These are phyloP conservation scores for Neonectria hederae DNA, from an alignment of 2,329 filamentous ascomycete genomes.

Conservation along the genomic window DNA sequence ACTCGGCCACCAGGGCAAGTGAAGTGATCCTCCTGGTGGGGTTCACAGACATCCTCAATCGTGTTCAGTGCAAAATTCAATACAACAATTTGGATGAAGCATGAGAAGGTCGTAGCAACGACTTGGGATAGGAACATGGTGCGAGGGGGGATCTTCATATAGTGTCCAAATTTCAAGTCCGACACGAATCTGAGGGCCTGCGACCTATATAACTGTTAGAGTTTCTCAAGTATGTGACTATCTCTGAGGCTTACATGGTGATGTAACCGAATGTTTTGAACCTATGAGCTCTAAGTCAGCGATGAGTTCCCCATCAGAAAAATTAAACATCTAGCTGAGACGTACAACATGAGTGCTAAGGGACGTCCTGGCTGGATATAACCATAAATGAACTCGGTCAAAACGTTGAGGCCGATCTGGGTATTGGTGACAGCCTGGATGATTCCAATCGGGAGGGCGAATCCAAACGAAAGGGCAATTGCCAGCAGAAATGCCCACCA, in stretches of 20 bases:
- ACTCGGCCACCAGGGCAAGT: constrained; percentile 71
- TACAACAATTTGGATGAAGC: constrained; percentile 72
- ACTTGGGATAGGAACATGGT: constrained; percentile 75
- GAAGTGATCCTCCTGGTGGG: constrained; percentile 65
- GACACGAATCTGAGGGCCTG: constrained; percentile 72
- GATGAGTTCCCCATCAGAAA: not conserved
- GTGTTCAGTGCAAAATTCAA: constrained; percentile 68
- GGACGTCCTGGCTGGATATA: constrained; percentile 80
- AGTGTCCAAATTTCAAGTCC: constrained; percentile 77
- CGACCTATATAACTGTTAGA: constrained; percentile 48
- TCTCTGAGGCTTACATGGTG: constrained; percentile 56
- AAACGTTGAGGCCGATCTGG: constrained; percentile 76
- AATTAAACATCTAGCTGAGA: not conserved
- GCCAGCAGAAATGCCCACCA: constrained; percentile 80
- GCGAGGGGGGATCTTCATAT: constrained; percentile 75
- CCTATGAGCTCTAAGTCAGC: constrained; percentile 44
- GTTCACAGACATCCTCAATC: constrained; percentile 72
- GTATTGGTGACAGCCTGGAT: constrained; percentile 76
- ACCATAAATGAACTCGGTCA: constrained; percentile 78
- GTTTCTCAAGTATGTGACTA: not conserved
- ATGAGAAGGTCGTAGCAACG: constrained; percentile 72
- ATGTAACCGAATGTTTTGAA: constrained; percentile 73
- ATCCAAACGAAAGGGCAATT: constrained; percentile 70
- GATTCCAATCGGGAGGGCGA: constrained; percentile 74
- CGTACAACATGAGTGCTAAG: constrained; percentile 76